A percentile compares a stretch with the other conserved stretches of the same genome.
Conservation (phyloP, 1,284 basidiomycete species). For the Cryptococcus sp. region DNA sequence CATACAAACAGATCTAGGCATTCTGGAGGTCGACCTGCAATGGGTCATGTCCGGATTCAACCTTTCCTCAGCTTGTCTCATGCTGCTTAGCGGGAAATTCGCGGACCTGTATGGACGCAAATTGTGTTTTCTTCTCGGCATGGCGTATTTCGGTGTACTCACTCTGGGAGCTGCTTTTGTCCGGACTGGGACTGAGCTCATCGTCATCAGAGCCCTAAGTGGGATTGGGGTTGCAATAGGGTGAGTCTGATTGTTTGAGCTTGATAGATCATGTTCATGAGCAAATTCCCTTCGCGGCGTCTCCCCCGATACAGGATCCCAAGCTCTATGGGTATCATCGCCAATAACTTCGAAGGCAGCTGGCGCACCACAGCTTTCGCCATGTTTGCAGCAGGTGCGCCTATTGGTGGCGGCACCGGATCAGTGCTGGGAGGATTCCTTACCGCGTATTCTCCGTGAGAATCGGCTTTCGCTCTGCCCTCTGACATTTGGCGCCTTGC, state of each 20-base stretch:
- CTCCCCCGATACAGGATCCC: constrained; percentile 2
- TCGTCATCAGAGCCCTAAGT: not conserved
- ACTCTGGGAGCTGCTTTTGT: constrained; percentile 43
- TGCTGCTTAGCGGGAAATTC: constrained; percentile 45
- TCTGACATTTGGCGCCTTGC: too few relatives aligned
- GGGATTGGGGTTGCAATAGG: not conserved
- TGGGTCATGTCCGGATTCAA: constrained; percentile 48
- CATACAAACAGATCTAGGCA: constrained; percentile 38
- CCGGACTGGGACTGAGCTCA: constrained; percentile 26
- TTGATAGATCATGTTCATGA: not conserved
- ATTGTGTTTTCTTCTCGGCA: constrained; percentile 40
- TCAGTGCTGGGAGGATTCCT: constrained; percentile 20
- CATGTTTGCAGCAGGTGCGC: constrained; percentile 17
- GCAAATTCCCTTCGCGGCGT: not conserved
- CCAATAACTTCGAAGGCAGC: constrained; percentile 25
- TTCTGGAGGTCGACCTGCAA: constrained; percentile 30
- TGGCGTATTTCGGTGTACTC: constrained; percentile 39
- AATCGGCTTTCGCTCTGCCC: not conserved
- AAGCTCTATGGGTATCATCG: constrained; percentile 23
- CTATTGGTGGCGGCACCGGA: constrained; percentile 17
- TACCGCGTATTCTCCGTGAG: constrained; percentile 10
- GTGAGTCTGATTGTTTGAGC: not conserved
- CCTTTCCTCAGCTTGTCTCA: constrained; percentile 44
- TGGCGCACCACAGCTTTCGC: constrained; percentile 21
- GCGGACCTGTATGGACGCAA: constrained; percentile 48